These are phyloP conservation scores for Chenopodium suecicum DNA, from an alignment of 148 eudicot genomes.

Conservation along the genomic window DNA sequence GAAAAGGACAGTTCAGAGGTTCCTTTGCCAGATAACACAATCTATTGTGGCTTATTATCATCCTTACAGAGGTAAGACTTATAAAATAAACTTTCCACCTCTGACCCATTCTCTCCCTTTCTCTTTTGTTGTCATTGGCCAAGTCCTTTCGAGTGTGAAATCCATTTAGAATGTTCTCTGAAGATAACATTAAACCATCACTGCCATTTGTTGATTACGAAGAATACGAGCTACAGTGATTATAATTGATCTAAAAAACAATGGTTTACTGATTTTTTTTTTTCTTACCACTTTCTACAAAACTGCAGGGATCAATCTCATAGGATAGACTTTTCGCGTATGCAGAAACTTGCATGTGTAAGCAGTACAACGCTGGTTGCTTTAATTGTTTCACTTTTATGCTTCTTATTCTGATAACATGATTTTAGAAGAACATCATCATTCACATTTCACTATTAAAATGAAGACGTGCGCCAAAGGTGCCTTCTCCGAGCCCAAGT, in stretches of 20 bases:
- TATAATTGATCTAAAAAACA: not conserved
- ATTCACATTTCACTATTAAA: not conserved
- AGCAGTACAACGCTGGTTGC: constrained; percentile 30
- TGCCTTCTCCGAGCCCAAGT: constrained; percentile 8
- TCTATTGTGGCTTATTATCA: constrained; percentile 78
- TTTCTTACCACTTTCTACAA: not conserved
- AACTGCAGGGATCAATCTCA: constrained; percentile 70
- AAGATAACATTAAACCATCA: not conserved
- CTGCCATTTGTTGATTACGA: not conserved
- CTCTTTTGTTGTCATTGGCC: not conserved
- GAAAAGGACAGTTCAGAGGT: constrained; percentile 59
- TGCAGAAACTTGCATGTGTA: constrained; percentile 29
- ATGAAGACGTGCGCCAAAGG: constrained; percentile 25
- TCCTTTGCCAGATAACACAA: constrained; percentile 71
- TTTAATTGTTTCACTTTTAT: constrained; percentile 24
- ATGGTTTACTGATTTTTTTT: not conserved
- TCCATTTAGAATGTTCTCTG: not conserved
- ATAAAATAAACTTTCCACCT: not conserved
- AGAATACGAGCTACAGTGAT: not conserved
- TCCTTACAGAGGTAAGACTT: constrained; percentile 62
- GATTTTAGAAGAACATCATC: not conserved
- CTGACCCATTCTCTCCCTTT: not conserved
- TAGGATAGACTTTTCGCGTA: constrained; percentile 65
- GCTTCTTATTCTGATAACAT: constrained; percentile 30
- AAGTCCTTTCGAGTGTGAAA: not conserved